Conservation (phyloP, 441 rosid genomes). For the Croton setiger region DNA sequence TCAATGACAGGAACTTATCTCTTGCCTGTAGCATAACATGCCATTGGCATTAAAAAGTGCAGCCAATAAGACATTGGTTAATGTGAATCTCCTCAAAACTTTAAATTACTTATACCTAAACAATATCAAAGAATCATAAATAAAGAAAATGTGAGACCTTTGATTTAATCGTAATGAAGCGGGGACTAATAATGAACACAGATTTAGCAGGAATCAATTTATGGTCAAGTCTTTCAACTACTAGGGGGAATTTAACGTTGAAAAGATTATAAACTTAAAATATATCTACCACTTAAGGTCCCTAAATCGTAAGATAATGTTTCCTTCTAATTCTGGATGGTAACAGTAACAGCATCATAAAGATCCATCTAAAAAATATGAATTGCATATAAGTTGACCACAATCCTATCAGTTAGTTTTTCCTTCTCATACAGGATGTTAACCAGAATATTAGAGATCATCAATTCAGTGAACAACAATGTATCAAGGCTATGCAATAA, state of each 20-base stretch:
- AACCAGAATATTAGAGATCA: neutral
- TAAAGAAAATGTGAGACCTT: slow-evolving; percentile 2
- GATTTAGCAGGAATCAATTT: neutral
- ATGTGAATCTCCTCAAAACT: neutral
- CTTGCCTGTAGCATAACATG: slow-evolving; percentile 58
- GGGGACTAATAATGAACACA: neutral
- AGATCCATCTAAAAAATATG: neutral
- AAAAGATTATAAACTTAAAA: neutral
- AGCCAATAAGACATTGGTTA: slow-evolving; percentile 16
- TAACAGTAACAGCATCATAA: neutral
- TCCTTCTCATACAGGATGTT: neutral
- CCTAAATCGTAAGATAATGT: neutral
- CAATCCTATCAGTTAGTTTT: neutral
- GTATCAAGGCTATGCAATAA: slow-evolving; percentile 1
- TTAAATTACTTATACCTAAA: slow-evolving; percentile 5
- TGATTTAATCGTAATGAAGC: neutral
- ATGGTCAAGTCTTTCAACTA: neutral
- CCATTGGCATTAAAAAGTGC: slow-evolving; percentile 20
- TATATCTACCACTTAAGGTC: neutral
- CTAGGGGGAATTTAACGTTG: slow-evolving; percentile 2
- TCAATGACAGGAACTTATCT: slow-evolving; percentile 82
- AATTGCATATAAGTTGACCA: neutral
- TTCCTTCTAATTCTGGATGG: neutral
- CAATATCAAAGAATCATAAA: neutral
- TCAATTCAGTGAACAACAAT: neutral